Conservation (phyloP, 148 eudicot genomes). For the Nepenthes gracilis region DNA sequence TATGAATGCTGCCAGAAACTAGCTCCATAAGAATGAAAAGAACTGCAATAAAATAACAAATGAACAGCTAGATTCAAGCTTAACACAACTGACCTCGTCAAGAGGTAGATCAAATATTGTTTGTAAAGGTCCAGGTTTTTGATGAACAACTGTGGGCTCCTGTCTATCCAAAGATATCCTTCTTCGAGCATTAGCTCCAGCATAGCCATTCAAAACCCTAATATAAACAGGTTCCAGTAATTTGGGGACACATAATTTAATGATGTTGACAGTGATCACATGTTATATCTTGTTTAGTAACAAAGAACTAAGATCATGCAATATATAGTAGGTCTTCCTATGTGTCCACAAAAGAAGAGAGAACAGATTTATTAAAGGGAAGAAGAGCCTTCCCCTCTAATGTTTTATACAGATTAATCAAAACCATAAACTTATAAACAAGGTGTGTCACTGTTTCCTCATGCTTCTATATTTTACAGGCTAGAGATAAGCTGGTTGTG, state of each 20-base stretch:
- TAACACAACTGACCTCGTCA: constrained; percentile 52
- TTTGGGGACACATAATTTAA: neutral
- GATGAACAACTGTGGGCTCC: constrained; percentile 66
- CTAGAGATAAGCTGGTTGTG: no score
- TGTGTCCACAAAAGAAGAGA: no score
- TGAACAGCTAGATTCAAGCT: neutral
- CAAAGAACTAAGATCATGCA: neutral
- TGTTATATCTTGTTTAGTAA: no score
- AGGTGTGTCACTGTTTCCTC: no score
- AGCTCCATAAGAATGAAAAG: neutral
- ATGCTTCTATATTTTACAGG: no score
- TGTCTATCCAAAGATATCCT: constrained; percentile 48
- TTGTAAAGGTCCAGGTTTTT: constrained; percentile 86
- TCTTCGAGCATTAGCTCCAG: constrained; percentile 60
- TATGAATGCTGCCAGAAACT: neutral
- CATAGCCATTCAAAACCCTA: constrained; percentile 62
- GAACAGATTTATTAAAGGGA: no score
- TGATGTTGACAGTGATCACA: neutral
- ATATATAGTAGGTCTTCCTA: no score
- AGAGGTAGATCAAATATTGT: constrained; percentile 68
- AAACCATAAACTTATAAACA: no score
- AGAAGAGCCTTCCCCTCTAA: no score
- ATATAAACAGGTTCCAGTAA: constrained; percentile 1
- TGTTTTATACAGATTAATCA: no score
- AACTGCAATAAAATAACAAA: neutral